Evolutionary conservation across 345 rosid genomes (phyloP).

Genomic region (Syzygium oleosum): DNA sequence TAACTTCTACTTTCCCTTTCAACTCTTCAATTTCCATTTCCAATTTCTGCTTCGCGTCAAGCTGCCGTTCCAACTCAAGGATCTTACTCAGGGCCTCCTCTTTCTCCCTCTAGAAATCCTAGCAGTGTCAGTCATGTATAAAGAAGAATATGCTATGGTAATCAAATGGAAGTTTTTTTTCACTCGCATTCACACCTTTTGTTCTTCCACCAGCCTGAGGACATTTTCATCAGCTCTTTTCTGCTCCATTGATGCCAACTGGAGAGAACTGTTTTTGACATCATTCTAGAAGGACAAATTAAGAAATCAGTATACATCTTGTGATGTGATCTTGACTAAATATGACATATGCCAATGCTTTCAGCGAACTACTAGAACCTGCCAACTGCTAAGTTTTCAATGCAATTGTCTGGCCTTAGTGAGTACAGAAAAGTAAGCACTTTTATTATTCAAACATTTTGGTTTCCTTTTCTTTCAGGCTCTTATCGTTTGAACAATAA

Average conservation of each 20-base stretch:
- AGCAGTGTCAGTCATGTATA: neutral
- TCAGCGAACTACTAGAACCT: neutral
- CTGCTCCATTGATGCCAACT: constrained; percentile 75
- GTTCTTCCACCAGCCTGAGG: constrained; percentile 67
- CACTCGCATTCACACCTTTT: constrained; percentile 34
- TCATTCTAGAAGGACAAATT: constrained; percentile 37
- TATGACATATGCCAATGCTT: neutral
- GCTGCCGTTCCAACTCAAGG: constrained; percentile 54
- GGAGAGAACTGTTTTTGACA: constrained; percentile 47
- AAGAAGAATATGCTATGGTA: neutral
- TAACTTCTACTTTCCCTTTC: constrained; percentile 71
- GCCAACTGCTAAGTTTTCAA: neutral
- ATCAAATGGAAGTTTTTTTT: neutral
- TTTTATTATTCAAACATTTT: neutral
- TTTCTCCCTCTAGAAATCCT: constrained; percentile 59
- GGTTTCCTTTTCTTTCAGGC: neutral
- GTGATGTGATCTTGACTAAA: neutral
- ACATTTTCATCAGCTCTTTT: constrained; percentile 69
- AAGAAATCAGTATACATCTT: constrained; percentile 4
- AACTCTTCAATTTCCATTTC: constrained; percentile 84
- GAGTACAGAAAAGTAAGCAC: neutral
- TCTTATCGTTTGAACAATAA: neutral
- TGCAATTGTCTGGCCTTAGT: neutral
- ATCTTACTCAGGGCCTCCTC: constrained; percentile 53
- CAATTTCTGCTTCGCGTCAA: constrained; percentile 66